Evolutionary conservation across 2,329 filamentous ascomycete species (phyloP), one percentile per base, ranked within the genome.

Genomic region (Dichotomopilus funicola): DNA sequence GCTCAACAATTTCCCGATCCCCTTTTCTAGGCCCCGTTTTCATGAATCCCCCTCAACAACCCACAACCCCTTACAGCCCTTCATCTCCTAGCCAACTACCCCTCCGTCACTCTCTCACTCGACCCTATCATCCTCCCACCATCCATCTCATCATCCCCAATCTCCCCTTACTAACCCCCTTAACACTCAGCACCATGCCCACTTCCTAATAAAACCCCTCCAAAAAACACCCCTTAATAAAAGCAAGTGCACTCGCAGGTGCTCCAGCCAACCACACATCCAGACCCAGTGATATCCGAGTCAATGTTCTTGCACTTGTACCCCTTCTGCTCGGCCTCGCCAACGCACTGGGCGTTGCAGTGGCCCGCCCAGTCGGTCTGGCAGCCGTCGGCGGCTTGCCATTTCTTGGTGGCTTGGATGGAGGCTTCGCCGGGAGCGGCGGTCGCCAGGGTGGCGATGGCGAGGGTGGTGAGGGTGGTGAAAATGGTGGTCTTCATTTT

Each of bases 201-300:
- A 5, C 11, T 12, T 27, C 19, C 19, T 27, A 27, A 27, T 3
- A 27, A 27, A 2, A 2, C 19, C 40, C 5, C 13, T 9, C 11
- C 11, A 42, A 2, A 13, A n/a, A 4, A 13, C 2, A 2, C 27
- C 2, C 7, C 27, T 13, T 31, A 49, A n/a, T 9, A 31, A 11
- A 40, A 49, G 47, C 47, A 49, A 27, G 47, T 49, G n/a, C 43
- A 53, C 27, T 47, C 27, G 51, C 51, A 53, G 7, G 44, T 53
- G 19, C 12, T 53, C 41, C 51, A 53, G 9, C 19, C 50, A 7
- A 46, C 8, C 5, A 53, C 1, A 19, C 50, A 53, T 9, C 27
- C 31, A 4, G 42, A 33, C 13, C 50, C 35, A 5, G 44, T 53
- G 34, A 53, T 53, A 6, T 47, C 43, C 10, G 50, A 53, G 41